Percentiles rank a stretch among this genome's conserved stretches.
Conservation (phyloP, 441 rosid species). For the Capsella rubella region DNA sequence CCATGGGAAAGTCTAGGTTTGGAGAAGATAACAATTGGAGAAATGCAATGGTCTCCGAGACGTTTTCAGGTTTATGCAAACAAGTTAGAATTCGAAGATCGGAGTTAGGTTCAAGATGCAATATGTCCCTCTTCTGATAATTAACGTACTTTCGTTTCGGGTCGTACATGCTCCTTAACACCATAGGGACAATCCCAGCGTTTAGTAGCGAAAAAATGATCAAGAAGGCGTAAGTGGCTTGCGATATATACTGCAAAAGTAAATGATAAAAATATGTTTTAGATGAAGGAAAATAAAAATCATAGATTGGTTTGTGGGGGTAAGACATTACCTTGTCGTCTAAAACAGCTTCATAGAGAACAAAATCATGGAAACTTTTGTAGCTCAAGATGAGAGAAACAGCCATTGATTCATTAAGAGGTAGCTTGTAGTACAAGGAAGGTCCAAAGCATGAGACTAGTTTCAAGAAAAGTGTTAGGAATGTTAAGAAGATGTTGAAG, state of each 20-base stretch:
- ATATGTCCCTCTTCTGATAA: constrained; percentile 49
- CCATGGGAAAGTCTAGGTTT: constrained; percentile 22
- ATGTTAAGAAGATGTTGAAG: constrained; percentile 21
- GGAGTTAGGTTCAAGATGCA: constrained; percentile 29
- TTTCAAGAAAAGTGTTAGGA: constrained; percentile 21
- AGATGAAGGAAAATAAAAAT: neutral
- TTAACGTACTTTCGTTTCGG: constrained; percentile 49
- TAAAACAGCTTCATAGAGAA: constrained; percentile 20
- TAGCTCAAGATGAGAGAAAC: constrained; percentile 31
- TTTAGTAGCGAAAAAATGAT: constrained; percentile 10
- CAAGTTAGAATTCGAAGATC: constrained; percentile 53
- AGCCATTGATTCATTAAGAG: constrained; percentile 27
- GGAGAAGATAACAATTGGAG: constrained; percentile 30
- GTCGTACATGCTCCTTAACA: constrained; percentile 37
- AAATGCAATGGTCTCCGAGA: constrained; percentile 45
- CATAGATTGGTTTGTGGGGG: neutral
- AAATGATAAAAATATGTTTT: neutral
- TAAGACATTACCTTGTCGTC: constrained; percentile 15
- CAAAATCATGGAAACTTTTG: constrained; percentile 23
- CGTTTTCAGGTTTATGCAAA: constrained; percentile 50
- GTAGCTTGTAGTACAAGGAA: constrained; percentile 37
- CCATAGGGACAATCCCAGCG: constrained; percentile 39
- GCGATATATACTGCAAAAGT: constrained; percentile 30
- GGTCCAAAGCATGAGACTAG: constrained; percentile 14
- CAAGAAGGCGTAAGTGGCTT: constrained; percentile 27